phyloP scores from a whole-genome alignment of 2,329 filamentous ascomycete species.

The Verticillium nonalfalfae region DNA sequence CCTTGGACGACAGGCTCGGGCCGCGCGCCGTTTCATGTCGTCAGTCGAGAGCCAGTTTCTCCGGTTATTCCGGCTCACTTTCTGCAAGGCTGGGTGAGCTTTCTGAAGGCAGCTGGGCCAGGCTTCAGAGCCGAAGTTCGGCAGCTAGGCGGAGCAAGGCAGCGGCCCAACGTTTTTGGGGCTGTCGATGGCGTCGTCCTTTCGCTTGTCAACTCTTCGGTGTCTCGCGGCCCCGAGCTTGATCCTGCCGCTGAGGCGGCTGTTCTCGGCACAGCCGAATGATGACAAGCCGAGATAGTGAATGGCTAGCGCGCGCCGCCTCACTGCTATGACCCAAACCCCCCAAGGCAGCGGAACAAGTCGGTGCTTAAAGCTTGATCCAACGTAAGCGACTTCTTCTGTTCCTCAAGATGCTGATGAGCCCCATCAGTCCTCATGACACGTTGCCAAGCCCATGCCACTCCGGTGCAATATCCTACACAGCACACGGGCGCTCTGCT shows the following conservation, averaged over 20 bases:
- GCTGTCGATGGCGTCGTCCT: background rate
- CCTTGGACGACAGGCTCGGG: background rate
- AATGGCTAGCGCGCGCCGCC: background rate
- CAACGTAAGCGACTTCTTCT: too few relatives aligned
- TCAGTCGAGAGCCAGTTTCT: background rate
- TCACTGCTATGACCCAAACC: background rate
- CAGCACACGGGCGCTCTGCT: too few relatives aligned
- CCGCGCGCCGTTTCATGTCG: background rate
- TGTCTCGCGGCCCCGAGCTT: background rate
- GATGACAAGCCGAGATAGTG: background rate
- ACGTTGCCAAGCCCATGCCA: too few relatives aligned
- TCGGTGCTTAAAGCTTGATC: too few relatives aligned
- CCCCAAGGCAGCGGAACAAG: background rate
- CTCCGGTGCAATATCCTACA: background rate
- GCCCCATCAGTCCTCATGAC: too few relatives aligned
- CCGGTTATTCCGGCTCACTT: background rate
- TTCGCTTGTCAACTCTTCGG: background rate
- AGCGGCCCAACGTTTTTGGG: constrained; percentile 5
- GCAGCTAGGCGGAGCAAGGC: background rate
- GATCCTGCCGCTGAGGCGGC: constrained; percentile 8
- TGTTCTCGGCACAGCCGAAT: constrained; percentile 7
- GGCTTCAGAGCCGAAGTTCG: background rate
- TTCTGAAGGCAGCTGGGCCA: background rate
- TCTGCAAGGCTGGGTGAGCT: too few relatives aligned
- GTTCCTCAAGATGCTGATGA: too few relatives aligned